Evolutionary conservation across 306 rosid genomes (phyloP).

Genomic region (Trichosanthes cucumerina): DNA sequence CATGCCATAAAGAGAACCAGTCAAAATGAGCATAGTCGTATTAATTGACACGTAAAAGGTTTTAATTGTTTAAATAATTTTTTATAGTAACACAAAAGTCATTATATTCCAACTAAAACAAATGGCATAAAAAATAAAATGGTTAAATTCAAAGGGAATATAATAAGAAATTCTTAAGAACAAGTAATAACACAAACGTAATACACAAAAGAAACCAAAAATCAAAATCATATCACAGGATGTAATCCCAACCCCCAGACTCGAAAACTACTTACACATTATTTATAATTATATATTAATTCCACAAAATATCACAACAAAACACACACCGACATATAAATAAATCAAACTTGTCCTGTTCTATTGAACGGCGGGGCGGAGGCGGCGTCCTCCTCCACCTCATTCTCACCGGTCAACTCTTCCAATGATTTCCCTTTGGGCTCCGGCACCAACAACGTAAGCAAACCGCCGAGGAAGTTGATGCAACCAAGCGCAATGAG

Average conservation of each 20-base stretch:
- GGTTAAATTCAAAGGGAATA: not conserved
- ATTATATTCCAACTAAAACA: not conserved
- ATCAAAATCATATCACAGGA: not conserved
- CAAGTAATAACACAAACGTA: not conserved
- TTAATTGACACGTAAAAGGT: no score
- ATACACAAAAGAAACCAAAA: not conserved
- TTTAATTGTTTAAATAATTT: no score
- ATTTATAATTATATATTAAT: not conserved
- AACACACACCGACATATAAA: not conserved
- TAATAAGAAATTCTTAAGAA: not conserved
- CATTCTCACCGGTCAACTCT: slow-evolving; percentile 67
- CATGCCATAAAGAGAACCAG: no score
- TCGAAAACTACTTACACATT: not conserved
- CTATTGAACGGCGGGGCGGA: slow-evolving; percentile 15
- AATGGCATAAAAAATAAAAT: not conserved
- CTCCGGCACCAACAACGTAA: slow-evolving; percentile 76
- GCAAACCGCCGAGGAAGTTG: slow-evolving; percentile 49
- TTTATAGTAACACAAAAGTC: not conserved
- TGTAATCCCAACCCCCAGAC: not conserved
- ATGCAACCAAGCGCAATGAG: slow-evolving; percentile 59
- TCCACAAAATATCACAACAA: not conserved
- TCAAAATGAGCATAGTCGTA: no score
- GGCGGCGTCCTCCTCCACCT: slow-evolving; percentile 19
- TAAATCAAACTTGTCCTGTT: slow-evolving; percentile 30
- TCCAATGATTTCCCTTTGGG: slow-evolving; percentile 78